Evolutionary conservation across 805 yeast genomes (phyloP), one percentile per base, ranked within the genome.

Genomic region (Cephaloascus fragrans): DNA sequence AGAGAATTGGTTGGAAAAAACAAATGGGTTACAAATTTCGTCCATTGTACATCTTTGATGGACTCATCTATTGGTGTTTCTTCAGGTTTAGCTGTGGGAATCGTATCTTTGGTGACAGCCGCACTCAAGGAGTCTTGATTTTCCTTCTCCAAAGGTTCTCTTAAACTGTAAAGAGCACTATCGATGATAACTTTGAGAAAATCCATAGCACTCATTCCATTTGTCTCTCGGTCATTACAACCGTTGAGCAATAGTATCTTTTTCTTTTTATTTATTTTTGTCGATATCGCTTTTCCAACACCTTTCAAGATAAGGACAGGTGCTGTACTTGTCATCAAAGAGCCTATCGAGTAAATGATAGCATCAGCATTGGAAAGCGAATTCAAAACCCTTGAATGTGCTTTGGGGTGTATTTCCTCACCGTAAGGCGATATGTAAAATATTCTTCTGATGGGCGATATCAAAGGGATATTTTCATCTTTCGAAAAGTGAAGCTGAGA

Each of bases 341-440:
- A 83, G 1, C 97, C 97, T 40, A 89, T 83, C 0, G 95, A 83
- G 52, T 79, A 85, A 0, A 89, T 63, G 0, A 88, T 60, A 12
- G 73, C 64, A 29, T 79, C 72, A 0, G 85, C 62, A 3, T 62
- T 51, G 17, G 64, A 50, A 3, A 87, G 52, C 18, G 72, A 64
- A 1, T 71, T 56, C 2, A 75, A 52, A 0, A 81, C 88, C 36
- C 84, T 61, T 2, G 76, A 57, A 46, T 80, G 80, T 1, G 90
- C 88, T 26, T 64, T 56, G 2, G 96, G 96, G 45, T 77, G 74
- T 19, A 84, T 80, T 52, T 88, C 96, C 48, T 83, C 85, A 1
- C 96, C 95, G 53, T 83, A 84, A 1, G 93, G 89, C 16, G 88
- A 84, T 37, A 88, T 82, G 52, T 89, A 88, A 47, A 77, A 80